Evolutionary conservation across 1,139 yeast genomes (phyloP).

Genomic region (Saccharomyces hybrid): DNA sequence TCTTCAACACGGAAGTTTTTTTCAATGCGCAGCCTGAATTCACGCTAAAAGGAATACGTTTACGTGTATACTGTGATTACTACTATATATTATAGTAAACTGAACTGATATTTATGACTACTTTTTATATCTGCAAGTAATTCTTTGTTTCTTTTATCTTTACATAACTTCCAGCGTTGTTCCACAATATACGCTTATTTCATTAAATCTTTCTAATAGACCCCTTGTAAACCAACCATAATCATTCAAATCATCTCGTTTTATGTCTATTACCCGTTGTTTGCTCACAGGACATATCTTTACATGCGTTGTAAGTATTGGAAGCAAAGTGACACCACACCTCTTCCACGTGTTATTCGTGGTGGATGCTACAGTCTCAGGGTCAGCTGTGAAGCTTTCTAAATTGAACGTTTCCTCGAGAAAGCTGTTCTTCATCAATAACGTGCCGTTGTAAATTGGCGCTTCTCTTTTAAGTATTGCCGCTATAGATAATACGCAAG

Average conservation of each 20-base stretch:
- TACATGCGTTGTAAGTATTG: conserved; percentile 31
- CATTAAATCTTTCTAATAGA: conserved; percentile 20
- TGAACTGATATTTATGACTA: neutral
- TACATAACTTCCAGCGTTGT: conserved; percentile 10
- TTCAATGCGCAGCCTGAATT: neutral
- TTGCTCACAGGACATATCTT: conserved; percentile 33
- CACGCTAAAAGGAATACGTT: neutral
- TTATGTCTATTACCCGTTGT: conserved; percentile 30
- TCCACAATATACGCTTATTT: conserved; percentile 27
- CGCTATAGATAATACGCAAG: conserved; percentile 25
- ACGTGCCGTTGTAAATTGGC: conserved; percentile 6
- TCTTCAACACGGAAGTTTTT: conserved; percentile 19
- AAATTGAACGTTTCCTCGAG: conserved; percentile 30
- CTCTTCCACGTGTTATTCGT: conserved; percentile 32
- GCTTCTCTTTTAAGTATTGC: conserved; percentile 11
- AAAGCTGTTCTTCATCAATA: conserved; percentile 25
- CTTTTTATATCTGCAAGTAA: no score
- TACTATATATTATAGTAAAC: neutral
- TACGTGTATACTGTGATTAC: neutral
- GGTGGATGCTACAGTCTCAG: conserved; percentile 21
- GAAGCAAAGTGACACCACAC: conserved; percentile 33
- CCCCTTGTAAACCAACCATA: conserved; percentile 32
- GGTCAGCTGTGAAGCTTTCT: conserved; percentile 9
- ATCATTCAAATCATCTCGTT: conserved; percentile 24
- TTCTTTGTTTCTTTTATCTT: neutral